phyloP scores from a whole-genome alignment of 1,139 yeast species.

The Yamadazyma triangularis region DNA sequence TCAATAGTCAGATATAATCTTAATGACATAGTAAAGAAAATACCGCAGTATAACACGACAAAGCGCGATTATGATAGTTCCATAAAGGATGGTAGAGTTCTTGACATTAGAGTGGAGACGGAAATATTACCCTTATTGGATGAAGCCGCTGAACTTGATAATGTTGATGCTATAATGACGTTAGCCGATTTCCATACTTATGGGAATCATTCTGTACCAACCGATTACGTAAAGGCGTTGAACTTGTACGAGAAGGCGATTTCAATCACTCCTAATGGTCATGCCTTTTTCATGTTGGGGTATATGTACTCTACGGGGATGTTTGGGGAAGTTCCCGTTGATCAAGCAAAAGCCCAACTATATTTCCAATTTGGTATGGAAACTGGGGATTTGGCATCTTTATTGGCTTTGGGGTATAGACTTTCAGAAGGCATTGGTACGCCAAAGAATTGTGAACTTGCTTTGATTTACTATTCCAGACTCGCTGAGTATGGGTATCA shows the following conservation, averaged over 20 bases:
- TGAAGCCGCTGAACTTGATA: conserved; percentile 14
- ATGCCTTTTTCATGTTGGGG: conserved; percentile 79
- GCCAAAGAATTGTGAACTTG: conserved; percentile 48
- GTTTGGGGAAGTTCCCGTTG: conserved; percentile 62
- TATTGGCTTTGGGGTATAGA: conserved; percentile 72
- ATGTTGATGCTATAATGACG: conserved; percentile 20
- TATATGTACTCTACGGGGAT: conserved; percentile 76
- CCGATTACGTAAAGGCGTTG: conserved; percentile 54
- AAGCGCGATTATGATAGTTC: conserved; percentile 9
- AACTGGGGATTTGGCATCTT: conserved; percentile 61
- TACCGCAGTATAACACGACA: conserved; percentile 16
- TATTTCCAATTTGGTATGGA: conserved; percentile 72
- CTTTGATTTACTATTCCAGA: conserved; percentile 56
- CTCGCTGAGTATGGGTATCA: conserved; percentile 44
- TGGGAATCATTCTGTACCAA: conserved; percentile 63
- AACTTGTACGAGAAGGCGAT: conserved; percentile 52
- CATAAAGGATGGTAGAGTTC: background rate
- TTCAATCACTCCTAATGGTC: conserved; percentile 43
- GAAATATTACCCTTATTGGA: conserved; percentile 17
- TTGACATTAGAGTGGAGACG: background rate
- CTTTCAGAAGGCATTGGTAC: conserved; percentile 59
- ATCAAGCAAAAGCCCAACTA: conserved; percentile 62
- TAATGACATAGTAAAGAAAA: conserved; percentile 1
- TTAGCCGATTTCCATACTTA: conserved; percentile 47
- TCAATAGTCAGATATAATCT: background rate